These are phyloP conservation scores for Puccinia brachypodii DNA, from an alignment of 1,284 basidiomycete genomes.

Conservation along the genomic window DNA sequence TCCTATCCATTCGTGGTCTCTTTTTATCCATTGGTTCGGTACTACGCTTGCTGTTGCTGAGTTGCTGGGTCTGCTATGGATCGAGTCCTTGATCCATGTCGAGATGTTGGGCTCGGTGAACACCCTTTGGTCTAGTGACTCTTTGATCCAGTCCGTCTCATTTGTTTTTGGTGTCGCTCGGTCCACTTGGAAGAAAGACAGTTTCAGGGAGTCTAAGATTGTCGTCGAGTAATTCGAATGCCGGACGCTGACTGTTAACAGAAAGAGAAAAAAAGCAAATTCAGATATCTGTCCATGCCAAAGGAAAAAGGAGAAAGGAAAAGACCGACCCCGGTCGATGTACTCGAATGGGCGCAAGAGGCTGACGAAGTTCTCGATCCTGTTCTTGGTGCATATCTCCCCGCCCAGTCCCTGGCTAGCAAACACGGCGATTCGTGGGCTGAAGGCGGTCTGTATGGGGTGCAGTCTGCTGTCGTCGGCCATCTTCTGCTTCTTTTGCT, in stretches of 20 bases:
- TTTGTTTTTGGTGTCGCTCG: background rate
- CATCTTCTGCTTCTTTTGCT: too few relatives aligned
- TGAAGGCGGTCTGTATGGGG: slow-evolving; percentile 47
- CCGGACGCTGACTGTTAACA: slow-evolving; percentile 47
- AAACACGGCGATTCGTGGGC: slow-evolving; percentile 50
- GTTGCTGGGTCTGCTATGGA: background rate
- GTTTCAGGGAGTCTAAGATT: slow-evolving; percentile 18
- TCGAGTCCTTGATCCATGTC: slow-evolving; percentile 11
- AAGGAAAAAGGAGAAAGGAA: background rate
- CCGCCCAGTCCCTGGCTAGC: slow-evolving; percentile 48
- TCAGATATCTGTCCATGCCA: slow-evolving; percentile 26
- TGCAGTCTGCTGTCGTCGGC: background rate
- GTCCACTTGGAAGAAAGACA: slow-evolving; percentile 16
- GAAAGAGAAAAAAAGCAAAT: background rate
- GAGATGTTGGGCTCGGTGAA: slow-evolving; percentile 18
- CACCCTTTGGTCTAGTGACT: background rate
- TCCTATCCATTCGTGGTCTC: slow-evolving; percentile 35
- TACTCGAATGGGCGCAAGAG: slow-evolving; percentile 50
- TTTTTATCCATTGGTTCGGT: slow-evolving; percentile 41
- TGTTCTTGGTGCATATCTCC: slow-evolving; percentile 48
- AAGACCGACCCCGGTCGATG: slow-evolving; percentile 18
- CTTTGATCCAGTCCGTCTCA: slow-evolving; percentile 9
- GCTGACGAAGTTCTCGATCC: slow-evolving; percentile 48
- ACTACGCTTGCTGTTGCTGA: slow-evolving; percentile 34
- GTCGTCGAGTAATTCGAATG: slow-evolving; percentile 36